Evolutionary conservation across 306 rosid genomes (phyloP).

Genomic region (Lathyrus aphaca): DNA sequence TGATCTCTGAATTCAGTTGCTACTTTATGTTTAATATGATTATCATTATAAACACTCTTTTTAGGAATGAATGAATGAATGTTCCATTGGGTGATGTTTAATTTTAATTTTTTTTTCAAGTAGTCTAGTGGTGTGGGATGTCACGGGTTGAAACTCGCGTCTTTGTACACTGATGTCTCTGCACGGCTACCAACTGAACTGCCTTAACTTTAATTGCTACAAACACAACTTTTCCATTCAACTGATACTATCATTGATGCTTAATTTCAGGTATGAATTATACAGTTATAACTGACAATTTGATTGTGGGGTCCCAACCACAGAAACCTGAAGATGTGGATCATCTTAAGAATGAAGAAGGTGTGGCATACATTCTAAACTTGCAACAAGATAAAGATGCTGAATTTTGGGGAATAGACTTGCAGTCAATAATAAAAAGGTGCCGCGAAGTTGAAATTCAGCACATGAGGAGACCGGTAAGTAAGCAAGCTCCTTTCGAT

Average conservation of each 20-base stretch:
- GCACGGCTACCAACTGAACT: too few species aligned
- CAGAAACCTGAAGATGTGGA: slow-evolving; percentile 85
- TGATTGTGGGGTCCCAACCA: slow-evolving; percentile 96
- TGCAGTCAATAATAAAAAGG: slow-evolving; percentile 58
- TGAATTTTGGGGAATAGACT: slow-evolving; percentile 84
- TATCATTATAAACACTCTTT: neutral
- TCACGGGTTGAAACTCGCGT: too few species aligned
- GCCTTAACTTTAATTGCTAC: too few species aligned
- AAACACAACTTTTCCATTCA: neutral
- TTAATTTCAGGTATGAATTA: slow-evolving; percentile 88
- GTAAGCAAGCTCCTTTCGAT: slow-evolving; percentile 2
- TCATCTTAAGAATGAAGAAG: slow-evolving; percentile 73
- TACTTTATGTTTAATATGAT: neutral
- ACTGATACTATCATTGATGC: slow-evolving; percentile 36
- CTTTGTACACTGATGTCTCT: too few species aligned
- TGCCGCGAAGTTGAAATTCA: slow-evolving; percentile 64
- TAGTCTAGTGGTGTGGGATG: too few species aligned
- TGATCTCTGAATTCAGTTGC: neutral
- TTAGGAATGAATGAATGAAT: neutral
- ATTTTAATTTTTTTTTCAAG: too few species aligned
- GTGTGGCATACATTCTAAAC: slow-evolving; percentile 84
- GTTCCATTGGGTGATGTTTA: neutral
- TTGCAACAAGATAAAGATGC: slow-evolving; percentile 92
- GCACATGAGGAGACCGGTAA: slow-evolving; percentile 86
- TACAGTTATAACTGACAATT: slow-evolving; percentile 68